A percentile compares a stretch with the other conserved stretches of the same genome.
Evolutionary conservation across 306 rosid species (phyloP).

Genomic region (Cucumis cinereus): DNA sequence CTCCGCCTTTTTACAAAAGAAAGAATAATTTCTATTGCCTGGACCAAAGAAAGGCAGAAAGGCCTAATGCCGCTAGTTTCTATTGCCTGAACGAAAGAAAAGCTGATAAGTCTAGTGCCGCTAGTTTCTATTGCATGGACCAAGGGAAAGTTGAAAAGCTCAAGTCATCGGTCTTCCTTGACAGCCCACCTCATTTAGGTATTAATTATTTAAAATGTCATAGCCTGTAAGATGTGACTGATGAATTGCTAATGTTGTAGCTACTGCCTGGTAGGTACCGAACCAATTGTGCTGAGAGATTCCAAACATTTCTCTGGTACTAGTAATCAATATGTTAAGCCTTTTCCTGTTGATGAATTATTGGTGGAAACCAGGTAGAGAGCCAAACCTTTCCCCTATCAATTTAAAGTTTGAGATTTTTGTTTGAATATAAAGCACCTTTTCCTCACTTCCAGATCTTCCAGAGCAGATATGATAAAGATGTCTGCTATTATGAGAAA

Average conservation of each 20-base stretch:
- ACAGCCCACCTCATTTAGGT: constrained; percentile 35
- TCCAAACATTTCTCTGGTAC: constrained; percentile 17
- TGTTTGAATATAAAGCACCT: background rate
- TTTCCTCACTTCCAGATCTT: constrained; percentile 22
- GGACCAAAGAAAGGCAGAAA: constrained; percentile 18
- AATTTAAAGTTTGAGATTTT: background rate
- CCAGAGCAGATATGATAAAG: constrained; percentile 31
- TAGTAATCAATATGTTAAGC: constrained; percentile 10
- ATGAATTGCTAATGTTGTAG: constrained; percentile 7
- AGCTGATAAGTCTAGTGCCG: constrained; percentile 11
- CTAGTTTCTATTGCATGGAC: constrained; percentile 35
- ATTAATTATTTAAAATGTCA: constrained; percentile 11
- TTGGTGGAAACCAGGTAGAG: constrained; percentile 31
- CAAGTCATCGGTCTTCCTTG: constrained; percentile 16
- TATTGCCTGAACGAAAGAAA: constrained; percentile 33
- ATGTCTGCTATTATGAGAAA: constrained; percentile 24
- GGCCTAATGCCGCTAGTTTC: constrained; percentile 24
- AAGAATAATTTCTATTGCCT: constrained; percentile 46
- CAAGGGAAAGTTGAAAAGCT: constrained; percentile 14
- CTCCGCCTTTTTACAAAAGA: constrained; percentile 66
- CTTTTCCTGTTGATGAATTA: constrained; percentile 19
- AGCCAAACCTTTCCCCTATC: constrained; percentile 8
- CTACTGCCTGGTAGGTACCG: constrained; percentile 22
- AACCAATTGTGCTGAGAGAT: constrained; percentile 21
- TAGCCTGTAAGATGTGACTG: background rate